Evolutionary conservation across 345 rosid genomes (phyloP).

Genomic region (Theobroma cacao): DNA sequence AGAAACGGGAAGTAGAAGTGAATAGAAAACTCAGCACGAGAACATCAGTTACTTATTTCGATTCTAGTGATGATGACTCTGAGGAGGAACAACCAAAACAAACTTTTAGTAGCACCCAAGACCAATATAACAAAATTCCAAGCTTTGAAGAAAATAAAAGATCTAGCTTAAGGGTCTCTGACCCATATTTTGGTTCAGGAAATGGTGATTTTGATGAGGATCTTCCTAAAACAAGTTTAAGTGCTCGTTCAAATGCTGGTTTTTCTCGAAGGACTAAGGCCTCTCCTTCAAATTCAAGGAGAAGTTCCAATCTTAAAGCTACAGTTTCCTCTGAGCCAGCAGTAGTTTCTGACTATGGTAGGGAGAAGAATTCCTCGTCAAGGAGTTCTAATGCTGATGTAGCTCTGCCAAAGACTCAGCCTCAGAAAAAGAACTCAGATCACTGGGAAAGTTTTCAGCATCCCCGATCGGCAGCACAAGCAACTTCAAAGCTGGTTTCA

Average conservation of each 20-base stretch:
- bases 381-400: slow-evolving; percentile 2
- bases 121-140: slow-evolving; percentile 6
- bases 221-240: slow-evolving; percentile 28
- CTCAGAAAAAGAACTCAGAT: slow-evolving; percentile 23
- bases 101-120: slow-evolving; percentile 25
- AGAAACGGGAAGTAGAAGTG: slow-evolving; percentile 25
- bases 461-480: slow-evolving; percentile 16
- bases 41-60: slow-evolving; percentile 23
- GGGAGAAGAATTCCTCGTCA: slow-evolving; percentile 8
- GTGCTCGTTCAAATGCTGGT: slow-evolving; percentile 24
- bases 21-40: slow-evolving; percentile 27
- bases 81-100: slow-evolving; percentile 27
- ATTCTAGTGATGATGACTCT: slow-evolving; percentile 37
- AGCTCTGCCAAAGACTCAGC: background rate
- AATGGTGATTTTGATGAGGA: slow-evolving; percentile 42
- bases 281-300: slow-evolving; percentile 17
- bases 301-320: slow-evolving; percentile 27
- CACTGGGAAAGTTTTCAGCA: slow-evolving; percentile 9
- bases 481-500: slow-evolving; percentile 19
- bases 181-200: slow-evolving; percentile 35
- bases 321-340: slow-evolving; percentile 21
- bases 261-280: slow-evolving; percentile 66
- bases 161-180: slow-evolving; percentile 29
- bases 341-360: slow-evolving; percentile 3
- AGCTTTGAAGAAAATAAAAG: slow-evolving; percentile 25